Evolutionary conservation across 192 early-diverging fungal species (phyloP).

Genomic region (Coemansia sp.): DNA sequence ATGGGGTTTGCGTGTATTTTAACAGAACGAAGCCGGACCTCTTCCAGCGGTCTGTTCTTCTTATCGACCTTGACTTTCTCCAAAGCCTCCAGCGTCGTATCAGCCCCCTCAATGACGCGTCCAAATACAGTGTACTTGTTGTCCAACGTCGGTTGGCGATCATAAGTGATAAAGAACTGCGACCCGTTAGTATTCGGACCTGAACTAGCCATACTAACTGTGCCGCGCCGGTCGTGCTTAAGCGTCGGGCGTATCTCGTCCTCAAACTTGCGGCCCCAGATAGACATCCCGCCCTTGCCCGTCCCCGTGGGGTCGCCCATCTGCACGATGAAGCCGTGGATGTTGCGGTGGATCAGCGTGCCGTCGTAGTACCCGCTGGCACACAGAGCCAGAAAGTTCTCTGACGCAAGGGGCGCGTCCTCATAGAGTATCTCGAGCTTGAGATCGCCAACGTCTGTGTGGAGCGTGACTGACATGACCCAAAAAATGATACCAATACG

Average conservation of each 20-base stretch:
- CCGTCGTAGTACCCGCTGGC: constrained; percentile 91
- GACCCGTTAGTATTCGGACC: constrained; percentile 88
- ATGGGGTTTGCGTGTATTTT: constrained; percentile 96
- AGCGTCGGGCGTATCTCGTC: constrained; percentile 78
- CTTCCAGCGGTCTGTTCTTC: constrained; percentile 76
- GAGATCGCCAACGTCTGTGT: constrained; percentile 91
- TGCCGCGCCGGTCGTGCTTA: constrained; percentile 84
- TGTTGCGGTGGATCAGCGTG: constrained; percentile 81
- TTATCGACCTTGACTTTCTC: constrained; percentile 85
- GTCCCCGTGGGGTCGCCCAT: constrained; percentile 87
- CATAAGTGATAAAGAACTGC: constrained; percentile 90
- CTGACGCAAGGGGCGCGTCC: constrained; percentile 74
- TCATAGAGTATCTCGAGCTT: constrained; percentile 94
- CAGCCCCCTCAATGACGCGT: constrained; percentile 82
- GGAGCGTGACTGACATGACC: constrained; percentile 77
- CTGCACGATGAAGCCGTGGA: constrained; percentile 84
- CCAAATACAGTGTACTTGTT: constrained; percentile 74
- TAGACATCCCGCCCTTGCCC: constrained; percentile 83
- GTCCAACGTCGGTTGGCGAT: constrained; percentile 83
- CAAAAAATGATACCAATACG: background rate
- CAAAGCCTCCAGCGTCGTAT: constrained; percentile 77
- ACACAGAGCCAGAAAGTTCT: constrained; percentile 97
- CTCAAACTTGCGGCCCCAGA: constrained; percentile 79
- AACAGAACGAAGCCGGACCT: constrained; percentile 68
- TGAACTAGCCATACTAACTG: constrained; percentile 91